Conservation (phyloP, 75 land plant genomes). For the Cryptomeria japonica region DNA sequence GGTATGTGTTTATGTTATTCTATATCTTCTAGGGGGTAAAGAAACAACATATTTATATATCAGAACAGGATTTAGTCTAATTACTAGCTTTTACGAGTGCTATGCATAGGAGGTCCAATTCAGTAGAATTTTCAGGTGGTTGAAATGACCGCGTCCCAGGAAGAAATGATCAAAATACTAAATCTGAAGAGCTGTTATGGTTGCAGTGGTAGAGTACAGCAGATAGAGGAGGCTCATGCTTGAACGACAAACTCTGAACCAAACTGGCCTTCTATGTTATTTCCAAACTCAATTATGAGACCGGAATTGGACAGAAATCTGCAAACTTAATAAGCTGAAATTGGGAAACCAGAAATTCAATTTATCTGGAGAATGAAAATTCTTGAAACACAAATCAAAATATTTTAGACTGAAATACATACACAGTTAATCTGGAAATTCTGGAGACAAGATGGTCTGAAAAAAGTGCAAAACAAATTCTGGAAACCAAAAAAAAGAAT, state of each 20-base stretch:
- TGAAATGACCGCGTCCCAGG: neutral
- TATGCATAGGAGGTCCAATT: neutral
- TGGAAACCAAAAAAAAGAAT: neutral
- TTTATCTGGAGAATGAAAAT: neutral
- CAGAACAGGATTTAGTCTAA: neutral
- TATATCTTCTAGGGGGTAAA: neutral
- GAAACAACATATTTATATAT: neutral
- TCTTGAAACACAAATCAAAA: neutral
- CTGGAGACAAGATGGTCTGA: neutral
- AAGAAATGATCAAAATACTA: neutral
- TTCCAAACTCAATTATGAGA: neutral
- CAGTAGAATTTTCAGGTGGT: neutral
- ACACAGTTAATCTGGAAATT: neutral
- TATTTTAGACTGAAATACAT: neutral
- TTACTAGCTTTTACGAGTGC: neutral
- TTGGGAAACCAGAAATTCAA: neutral
- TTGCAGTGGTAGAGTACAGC: neutral
- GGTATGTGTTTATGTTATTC: neutral
- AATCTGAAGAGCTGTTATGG: neutral
- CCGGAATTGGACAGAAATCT: neutral
- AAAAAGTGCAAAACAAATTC: neutral
- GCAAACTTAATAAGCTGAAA: neutral
- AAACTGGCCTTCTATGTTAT: neutral
- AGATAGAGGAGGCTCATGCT: neutral
- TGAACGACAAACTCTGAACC: neutral